Evolutionary conservation across 2,329 filamentous ascomycete species (phyloP).

Genomic region (Berkeleyomyces rouxiae): DNA sequence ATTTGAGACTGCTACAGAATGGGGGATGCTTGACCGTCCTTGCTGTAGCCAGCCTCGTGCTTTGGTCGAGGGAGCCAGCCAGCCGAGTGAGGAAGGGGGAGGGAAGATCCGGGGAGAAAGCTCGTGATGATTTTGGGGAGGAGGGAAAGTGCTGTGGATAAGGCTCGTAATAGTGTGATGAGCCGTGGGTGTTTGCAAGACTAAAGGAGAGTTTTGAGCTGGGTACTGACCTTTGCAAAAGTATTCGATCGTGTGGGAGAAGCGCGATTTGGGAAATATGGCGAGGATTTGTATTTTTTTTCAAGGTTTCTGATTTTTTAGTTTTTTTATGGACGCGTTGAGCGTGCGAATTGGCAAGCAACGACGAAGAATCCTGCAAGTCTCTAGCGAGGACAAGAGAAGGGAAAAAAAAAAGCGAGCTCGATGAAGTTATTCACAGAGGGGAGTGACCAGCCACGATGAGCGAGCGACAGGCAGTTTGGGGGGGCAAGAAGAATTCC

Average conservation of each 20-base stretch:
- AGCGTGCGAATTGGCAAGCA: neutral
- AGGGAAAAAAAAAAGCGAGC: neutral
- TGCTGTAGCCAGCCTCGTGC: no score
- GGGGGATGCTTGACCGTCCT: neutral
- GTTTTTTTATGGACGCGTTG: neutral
- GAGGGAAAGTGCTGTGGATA: neutral
- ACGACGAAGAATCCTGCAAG: neutral
- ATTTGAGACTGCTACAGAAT: neutral
- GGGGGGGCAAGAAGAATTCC: neutral
- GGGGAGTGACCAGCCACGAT: neutral
- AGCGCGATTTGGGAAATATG: neutral
- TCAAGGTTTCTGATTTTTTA: neutral
- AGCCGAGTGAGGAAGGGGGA: neutral
- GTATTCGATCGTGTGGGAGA: neutral
- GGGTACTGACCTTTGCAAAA: neutral
- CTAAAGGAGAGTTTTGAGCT: neutral
- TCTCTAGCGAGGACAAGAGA: neutral
- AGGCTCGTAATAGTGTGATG: neutral
- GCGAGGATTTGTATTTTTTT: neutral
- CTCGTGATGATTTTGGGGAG: neutral
- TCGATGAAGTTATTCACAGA: neutral
- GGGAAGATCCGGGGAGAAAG: neutral
- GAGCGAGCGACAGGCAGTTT: neutral
- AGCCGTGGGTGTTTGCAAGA: neutral
- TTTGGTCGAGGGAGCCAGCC: no score